Base-by-base conservation (phyloP, 352 stramenopile genomes). In the Phytophthora lateralis region DNA sequence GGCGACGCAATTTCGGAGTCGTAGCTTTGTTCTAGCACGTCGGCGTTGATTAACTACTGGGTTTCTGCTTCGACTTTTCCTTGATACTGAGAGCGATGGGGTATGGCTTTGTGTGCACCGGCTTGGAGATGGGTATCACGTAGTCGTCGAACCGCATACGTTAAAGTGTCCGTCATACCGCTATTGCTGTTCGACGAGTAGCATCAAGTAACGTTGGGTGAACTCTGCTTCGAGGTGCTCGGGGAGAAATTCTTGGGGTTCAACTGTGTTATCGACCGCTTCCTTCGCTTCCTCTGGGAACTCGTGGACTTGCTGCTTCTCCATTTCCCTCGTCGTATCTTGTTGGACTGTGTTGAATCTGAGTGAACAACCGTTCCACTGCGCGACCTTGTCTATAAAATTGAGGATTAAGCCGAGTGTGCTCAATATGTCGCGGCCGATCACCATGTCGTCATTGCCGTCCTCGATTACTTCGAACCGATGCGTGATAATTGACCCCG, bases 1-100 rank as follows among this genome's bases (percentile, higher is more conserved):
- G 56, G 38, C 18, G 56, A 64, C 5, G 29, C n/a, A 38, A 64
- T 43, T 15, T 60, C 49, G 0, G 49, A 66, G 3, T 66, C 57
- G 18, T 60, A 66, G 9, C 60, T 57, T 17, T 52, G 47, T 39
- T 58, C 46, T 0, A 57, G 30, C 3, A 64, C 47, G 24, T 64
- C 41, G 9, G 17, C 17, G 20, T 56, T 41, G 14, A 58, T 52
- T 18, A 64, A 41, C 20, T 18, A 0, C 6, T 64, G 56, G 4
- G 58, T 57, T 9, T 47, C 10, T 14, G 18, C 14, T 51, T 52
- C 0, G 38, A 47, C 43, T 46, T 51, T 2, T 35, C 20, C 6
- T 64, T 38, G 1, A 32, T 30, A 26, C 37, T 53, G 3, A 38
- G 46, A 11, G 45, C 21, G 1, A 55, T 27, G 18, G 21, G 14